phyloP scores from a whole-genome alignment of 192 early-diverging fungal genomes.

The Mortierella claussenii region DNA sequence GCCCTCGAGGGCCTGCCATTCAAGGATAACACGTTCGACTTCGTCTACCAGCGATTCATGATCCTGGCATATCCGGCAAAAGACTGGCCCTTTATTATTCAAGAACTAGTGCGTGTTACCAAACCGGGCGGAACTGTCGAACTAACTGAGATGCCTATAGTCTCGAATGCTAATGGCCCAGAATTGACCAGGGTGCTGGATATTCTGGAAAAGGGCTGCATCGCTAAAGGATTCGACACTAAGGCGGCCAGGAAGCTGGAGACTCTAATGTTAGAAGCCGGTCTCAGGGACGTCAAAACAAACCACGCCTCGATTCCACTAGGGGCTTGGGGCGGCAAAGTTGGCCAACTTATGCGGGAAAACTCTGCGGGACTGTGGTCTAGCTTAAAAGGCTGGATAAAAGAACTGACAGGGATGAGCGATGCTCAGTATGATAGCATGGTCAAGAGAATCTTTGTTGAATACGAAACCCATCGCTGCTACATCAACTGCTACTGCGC shows the following conservation, averaged over 20 bases:
- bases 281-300: constrained; percentile 24
- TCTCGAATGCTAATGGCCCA: constrained; percentile 40
- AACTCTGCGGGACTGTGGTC: constrained; percentile 45
- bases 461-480: constrained; percentile 41
- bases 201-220: constrained; percentile 30
- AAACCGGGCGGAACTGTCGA: constrained; percentile 67
- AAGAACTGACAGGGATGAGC: constrained; percentile 33
- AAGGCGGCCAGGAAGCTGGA: constrained; percentile 42
- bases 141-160: constrained; percentile 53
- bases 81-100: constrained; percentile 54
- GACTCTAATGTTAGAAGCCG: constrained; percentile 19
- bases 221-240: constrained; percentile 30
- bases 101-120: constrained; percentile 60
- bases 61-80: constrained; percentile 50
- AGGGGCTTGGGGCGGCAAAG: constrained; percentile 48
- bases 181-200: constrained; percentile 36
- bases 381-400: constrained; percentile 40
- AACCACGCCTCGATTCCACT: constrained; percentile 37
- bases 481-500: constrained; percentile 51
- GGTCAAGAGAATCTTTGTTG: constrained; percentile 40
- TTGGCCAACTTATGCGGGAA: constrained; percentile 46
- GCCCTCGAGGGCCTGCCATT: constrained; percentile 46
- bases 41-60: constrained; percentile 58
- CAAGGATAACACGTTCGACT: constrained; percentile 64
- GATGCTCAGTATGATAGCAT: constrained; percentile 42